Conservation (phyloP, 345 rosid genomes). For the Stellera chamaejasme region DNA sequence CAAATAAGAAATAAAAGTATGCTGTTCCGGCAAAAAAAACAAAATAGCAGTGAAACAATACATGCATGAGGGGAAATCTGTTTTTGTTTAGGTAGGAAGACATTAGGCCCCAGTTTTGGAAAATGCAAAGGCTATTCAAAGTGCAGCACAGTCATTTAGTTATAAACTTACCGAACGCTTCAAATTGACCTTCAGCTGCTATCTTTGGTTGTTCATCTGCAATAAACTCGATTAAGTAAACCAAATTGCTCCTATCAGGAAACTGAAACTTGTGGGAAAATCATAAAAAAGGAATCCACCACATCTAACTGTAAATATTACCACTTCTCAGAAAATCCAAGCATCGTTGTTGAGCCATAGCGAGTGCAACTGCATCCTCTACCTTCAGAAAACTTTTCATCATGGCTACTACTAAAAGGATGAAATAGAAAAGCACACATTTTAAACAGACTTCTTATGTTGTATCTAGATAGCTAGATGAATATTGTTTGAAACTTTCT, state of each 20-base stretch:
- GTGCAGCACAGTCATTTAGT: no score
- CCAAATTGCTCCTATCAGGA: no score
- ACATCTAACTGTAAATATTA: conserved; percentile 12
- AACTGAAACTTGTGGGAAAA: no score
- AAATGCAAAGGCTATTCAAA: no score
- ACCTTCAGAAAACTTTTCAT: conserved; percentile 25
- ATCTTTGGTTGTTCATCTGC: conserved; percentile 52
- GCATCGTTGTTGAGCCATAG: conserved; percentile 67
- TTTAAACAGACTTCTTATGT: neutral
- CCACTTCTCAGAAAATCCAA: conserved; percentile 31
- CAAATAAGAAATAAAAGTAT: no score
- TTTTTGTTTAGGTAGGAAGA: no score
- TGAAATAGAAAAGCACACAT: conserved; percentile 1
- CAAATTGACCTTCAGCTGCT: conserved; percentile 57
- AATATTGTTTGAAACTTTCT: no score
- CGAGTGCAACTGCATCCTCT: conserved; percentile 69
- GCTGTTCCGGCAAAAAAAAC: no score
- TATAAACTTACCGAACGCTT: conserved; percentile 58
- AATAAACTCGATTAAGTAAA: neutral
- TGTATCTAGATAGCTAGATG: no score
- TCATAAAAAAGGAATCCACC: no score
- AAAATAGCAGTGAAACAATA: no score
- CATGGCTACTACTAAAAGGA: neutral
- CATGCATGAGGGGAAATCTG: neutral
- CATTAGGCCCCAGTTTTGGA: no score